Base-by-base conservation (phyloP, 2,329 filamentous ascomycete genomes). In the Cordyceps tenuipes region DNA sequence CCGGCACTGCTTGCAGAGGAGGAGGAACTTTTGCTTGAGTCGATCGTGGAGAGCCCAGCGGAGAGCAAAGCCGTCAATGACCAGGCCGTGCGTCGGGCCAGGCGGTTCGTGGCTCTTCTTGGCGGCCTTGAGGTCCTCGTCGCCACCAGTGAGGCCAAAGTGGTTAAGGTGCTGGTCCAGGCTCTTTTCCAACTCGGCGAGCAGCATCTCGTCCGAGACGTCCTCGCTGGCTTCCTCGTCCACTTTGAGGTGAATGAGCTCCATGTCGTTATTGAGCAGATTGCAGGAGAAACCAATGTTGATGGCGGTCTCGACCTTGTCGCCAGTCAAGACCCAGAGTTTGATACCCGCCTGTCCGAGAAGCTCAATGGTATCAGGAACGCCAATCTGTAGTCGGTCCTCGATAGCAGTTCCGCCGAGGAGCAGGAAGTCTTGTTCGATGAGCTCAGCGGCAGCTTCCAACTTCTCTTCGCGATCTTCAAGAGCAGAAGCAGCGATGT, bases 231-330 rank as follows among this genome's bases (percentile, higher is more conserved):
- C 82, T 59, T 91, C 87, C 64, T 96, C 90, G 1, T 89, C 83
- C 34, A 94, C 82, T 70, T 95, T 95, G 66, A 99, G 81, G 53
- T 96, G 85, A 64, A 99, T 89, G 63, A 99, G 78, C 66, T 99
- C 94, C 94, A 99, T 97, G 66, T 96, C 90, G 73, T 97, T 99
- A 75, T 93, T 91, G 59, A 99, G 83, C 36, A 99, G 81, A 67
- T 99, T 99, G 78, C 95, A 99, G 12, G 95, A 99, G 75, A 97
- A 99, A 2, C 94, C 94, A 70, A 99, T 99, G 76, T 99, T 99
- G 84, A 99, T 99, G 61, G 95, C 94, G 26, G 94, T 99, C 76
- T 99, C 94, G 36, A 97, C 93, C 75, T 97, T 99, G 80, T 99
- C 94, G 64, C 95, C 94, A 17, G 94, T 99, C 64, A 99, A 78